These are phyloP conservation scores for Mariannaea elegans DNA, from an alignment of 2,329 filamentous ascomycete species.

Conservation along the genomic window DNA sequence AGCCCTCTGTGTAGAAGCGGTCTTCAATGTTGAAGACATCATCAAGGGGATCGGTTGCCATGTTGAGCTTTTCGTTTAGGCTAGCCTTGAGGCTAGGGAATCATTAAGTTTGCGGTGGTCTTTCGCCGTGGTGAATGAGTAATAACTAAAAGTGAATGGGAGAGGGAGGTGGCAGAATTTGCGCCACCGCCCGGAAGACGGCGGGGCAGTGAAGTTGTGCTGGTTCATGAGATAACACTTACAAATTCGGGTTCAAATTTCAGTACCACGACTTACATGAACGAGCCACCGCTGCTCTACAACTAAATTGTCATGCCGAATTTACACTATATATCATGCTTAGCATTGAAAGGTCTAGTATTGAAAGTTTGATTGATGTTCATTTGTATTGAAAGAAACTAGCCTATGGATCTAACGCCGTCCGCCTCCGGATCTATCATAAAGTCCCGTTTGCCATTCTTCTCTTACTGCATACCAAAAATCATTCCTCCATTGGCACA, in stretches of 20 bases:
- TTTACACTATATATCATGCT: too few species aligned
- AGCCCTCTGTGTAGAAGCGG: slow-evolving; percentile 84
- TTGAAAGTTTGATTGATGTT: not conserved
- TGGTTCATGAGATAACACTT: not conserved
- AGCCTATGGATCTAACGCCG: slow-evolving; percentile 29
- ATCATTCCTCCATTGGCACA: slow-evolving; percentile 43
- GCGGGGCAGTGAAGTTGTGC: slow-evolving; percentile 34
- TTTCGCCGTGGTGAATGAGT: too few species aligned
- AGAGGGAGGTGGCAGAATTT: slow-evolving; percentile 40
- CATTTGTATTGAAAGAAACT: slow-evolving; percentile 18
- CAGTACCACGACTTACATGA: not conserved
- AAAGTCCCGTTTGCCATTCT: not conserved
- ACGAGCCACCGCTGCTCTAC: not conserved
- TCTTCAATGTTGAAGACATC: slow-evolving; percentile 69
- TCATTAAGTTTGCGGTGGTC: not conserved
- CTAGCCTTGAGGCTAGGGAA: not conserved
- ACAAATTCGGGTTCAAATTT: not conserved
- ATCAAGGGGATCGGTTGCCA: slow-evolving; percentile 62
- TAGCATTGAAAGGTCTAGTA: too few species aligned
- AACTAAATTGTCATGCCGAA: too few species aligned
- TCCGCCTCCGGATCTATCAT: slow-evolving; percentile 14
- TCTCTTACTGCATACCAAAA: slow-evolving; percentile 38
- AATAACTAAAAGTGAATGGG: slow-evolving; percentile 1
- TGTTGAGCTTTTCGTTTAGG: slow-evolving; percentile 25
- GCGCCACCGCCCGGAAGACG: slow-evolving; percentile 38